A percentile compares a stretch with the other conserved stretches of the same genome.
Evolutionary conservation across 2,329 filamentous ascomycete genomes (phyloP).

Genomic region (Monilinia fructicola): DNA sequence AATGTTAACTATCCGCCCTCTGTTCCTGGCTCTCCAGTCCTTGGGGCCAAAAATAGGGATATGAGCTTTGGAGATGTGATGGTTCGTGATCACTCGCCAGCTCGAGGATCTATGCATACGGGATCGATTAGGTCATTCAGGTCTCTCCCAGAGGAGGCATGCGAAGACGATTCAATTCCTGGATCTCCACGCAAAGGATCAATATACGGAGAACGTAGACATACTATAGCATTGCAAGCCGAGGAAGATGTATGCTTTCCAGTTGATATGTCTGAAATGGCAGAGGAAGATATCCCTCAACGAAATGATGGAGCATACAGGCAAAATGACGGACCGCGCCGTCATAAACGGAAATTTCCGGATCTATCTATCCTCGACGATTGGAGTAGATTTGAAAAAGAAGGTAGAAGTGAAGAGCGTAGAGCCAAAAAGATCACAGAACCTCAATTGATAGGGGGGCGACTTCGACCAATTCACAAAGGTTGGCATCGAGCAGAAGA

Average conservation of each 20-base stretch:
- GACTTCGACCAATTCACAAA: constrained; percentile 75
- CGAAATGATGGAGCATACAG: constrained; percentile 47
- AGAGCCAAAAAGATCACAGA: constrained; percentile 91
- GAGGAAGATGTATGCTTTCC: constrained; percentile 94
- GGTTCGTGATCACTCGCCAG: constrained; percentile 60
- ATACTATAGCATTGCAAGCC: constrained; percentile 62
- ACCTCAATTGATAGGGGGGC: constrained; percentile 86
- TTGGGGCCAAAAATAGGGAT: constrained; percentile 51
- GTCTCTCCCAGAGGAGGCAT: constrained; percentile 22
- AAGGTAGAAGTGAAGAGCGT: constrained; percentile 76
- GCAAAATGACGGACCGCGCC: constrained; percentile 37
- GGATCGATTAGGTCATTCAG: constrained; percentile 31
- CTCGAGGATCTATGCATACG: constrained; percentile 25
- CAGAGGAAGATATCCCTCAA: constrained; percentile 67
- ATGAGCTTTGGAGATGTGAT: constrained; percentile 68
- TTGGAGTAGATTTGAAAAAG: constrained; percentile 89
- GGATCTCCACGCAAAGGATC: constrained; percentile 33
- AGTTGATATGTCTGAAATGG: constrained; percentile 76
- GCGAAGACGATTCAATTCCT: constrained; percentile 40
- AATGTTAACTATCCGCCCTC: constrained; percentile 70
- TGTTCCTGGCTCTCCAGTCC: constrained; percentile 59
- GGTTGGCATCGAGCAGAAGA: constrained; percentile 87
- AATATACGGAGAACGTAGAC: constrained; percentile 47
- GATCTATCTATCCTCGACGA: constrained; percentile 81
- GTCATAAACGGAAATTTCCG: constrained; percentile 77